These are phyloP conservation scores for Zea mays DNA, from an alignment of 176 grass and related monocot species.

Conservation along the genomic window DNA sequence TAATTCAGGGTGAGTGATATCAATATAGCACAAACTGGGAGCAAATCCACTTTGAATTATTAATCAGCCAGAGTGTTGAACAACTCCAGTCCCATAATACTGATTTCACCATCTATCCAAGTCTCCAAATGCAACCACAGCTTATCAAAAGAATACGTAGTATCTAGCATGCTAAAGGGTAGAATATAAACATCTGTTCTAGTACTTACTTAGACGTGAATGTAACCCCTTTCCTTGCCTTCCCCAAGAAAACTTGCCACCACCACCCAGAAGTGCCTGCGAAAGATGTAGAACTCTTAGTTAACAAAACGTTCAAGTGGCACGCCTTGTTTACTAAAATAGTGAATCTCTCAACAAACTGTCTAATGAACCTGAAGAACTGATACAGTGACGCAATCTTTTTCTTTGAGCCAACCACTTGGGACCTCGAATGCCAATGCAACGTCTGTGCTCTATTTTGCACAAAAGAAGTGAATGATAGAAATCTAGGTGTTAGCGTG, in stretches of 20 bases:
- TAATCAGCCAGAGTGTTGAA: not conserved
- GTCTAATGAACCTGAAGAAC: conserved; percentile 70
- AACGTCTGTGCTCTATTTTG: conserved; percentile 74
- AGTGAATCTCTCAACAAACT: not conserved
- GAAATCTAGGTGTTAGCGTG: conserved; percentile 5
- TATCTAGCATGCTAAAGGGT: not conserved
- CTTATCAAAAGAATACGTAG: not conserved
- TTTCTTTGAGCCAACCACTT: conserved; percentile 89
- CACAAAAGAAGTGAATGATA: not conserved
- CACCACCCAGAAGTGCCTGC: conserved; percentile 87
- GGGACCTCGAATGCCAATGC: conserved; percentile 90
- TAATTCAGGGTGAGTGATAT: not conserved
- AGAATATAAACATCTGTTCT: conserved; percentile 23
- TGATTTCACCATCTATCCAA: not conserved
- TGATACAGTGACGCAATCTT: conserved; percentile 58
- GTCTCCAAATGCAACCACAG: not conserved
- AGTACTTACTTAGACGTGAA: conserved; percentile 66
- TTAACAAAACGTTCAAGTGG: conserved; percentile 23
- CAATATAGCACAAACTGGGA: not conserved
- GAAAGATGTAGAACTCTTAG: conserved; percentile 17
- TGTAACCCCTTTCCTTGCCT: conserved; percentile 86
- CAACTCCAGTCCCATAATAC: not conserved
- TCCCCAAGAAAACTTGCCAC: conserved; percentile 73
- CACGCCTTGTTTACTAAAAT: conserved; percentile 4
- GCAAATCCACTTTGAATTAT: conserved; percentile 32